Base-by-base conservation (phyloP, 2,329 filamentous ascomycete species). In the Penicillium sp. region DNA sequence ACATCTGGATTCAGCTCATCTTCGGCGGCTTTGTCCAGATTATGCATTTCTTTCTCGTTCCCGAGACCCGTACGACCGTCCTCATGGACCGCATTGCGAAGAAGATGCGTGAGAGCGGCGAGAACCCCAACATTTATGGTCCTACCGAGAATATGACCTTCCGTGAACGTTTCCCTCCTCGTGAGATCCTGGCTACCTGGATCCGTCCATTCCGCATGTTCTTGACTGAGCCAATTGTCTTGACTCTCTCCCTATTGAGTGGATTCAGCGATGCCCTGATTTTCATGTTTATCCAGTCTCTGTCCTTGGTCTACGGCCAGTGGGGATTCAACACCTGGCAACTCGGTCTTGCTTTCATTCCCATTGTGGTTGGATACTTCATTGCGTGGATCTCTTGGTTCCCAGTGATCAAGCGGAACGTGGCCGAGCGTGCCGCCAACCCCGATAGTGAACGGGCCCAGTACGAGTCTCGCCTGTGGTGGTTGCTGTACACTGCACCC, bases 1-100 rank as follows among this genome's bases (percentile, higher is more conserved):
- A 82, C 54, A 92, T 93, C 71, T 95, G 91, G 90, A 89, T 93
- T 58, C 90, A 93, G 73, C 83, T 93, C 61, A 91, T 93, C 64
- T 86, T 93, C 52, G 90, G 90, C 19, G 87, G 76, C 9, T 81
- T 84, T 33, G 84, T 91, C 3, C 90, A 93, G 68, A 19, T 84
- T 4, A 67, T 90, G 4, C 89, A 92, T 69, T 77, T 88, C 49
- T 68, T 89, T 56, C 79, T 85, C 8, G 90, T 95, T 1, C 90
- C 90, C 1, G 91, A 95, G 73, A 95, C 91, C 0, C 82, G 90
- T 52, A 84, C 86, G 0, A 91, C 88, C 4, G 84, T 92, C 59
- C 82, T 95, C 78, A 87, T 96, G 81, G 88, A 95, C 76, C 80
- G 80, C 2, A 90, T 93, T 57, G 91, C 91, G 27, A 91, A 91